Percentiles rank a stretch among this genome's conserved stretches.
These are phyloP conservation scores for Suhomyces chickasaworum DNA, from an alignment of 1,139 yeast genomes.

Conservation along the genomic window DNA sequence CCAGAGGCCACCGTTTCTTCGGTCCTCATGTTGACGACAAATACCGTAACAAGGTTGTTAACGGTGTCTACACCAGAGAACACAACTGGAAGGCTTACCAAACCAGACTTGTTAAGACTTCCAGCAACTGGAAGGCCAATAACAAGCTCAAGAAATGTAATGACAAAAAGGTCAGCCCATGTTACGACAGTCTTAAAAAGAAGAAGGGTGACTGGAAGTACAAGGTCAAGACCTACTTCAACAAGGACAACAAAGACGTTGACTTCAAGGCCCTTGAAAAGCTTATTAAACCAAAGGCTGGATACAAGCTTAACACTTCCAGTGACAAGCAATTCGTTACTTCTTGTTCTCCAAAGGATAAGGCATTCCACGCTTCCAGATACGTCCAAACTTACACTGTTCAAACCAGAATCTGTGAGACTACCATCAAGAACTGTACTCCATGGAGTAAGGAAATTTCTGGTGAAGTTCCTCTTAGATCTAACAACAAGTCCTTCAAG, in stretches of 20 bases:
- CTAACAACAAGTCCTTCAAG: conserved; percentile 1
- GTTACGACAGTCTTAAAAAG: conserved; percentile 1
- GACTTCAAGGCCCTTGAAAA: not conserved
- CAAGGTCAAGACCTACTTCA: not conserved
- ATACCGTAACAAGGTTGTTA: not conserved
- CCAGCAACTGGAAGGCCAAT: not conserved
- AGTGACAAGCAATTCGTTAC: not conserved
- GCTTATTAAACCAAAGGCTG: not conserved
- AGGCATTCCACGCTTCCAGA: not conserved
- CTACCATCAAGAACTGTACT: not conserved
- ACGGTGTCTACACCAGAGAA: conserved; percentile 3
- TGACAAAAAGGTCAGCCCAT: conserved; percentile 1
- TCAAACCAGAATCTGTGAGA: conserved; percentile 1
- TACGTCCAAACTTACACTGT: conserved; percentile 1
- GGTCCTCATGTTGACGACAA: too few relatives aligned
- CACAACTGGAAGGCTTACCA: not conserved
- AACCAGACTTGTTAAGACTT: not conserved
- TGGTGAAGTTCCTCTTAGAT: conserved; percentile 1
- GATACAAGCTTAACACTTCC: not conserved
- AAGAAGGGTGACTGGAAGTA: conserved; percentile 1
- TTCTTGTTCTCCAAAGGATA: conserved; percentile 1
- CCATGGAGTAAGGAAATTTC: conserved; percentile 2
- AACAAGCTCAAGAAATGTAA: not conserved
- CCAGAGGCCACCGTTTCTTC: not conserved
- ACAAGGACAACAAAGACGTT: not conserved